Base-by-base conservation (phyloP, 106 monocot genomes). In the Allium fistulosum region DNA sequence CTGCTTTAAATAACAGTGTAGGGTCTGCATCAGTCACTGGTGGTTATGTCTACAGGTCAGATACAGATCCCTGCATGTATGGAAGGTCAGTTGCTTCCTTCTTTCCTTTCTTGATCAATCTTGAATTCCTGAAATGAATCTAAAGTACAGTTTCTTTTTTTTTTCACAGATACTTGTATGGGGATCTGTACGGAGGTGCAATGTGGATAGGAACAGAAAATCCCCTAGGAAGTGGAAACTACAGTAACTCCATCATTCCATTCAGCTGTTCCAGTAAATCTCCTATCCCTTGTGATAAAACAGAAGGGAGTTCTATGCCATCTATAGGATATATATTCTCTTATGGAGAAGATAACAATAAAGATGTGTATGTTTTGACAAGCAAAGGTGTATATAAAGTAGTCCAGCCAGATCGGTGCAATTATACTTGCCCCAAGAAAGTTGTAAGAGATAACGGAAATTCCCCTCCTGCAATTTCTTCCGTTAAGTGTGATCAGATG, bases 331-430 rank as follows among this genome's bases (percentile, higher is more conserved):
- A 83, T 62, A 85, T 99, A 63, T 92, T 71, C 66, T 92, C 97
- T 4, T 99, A 84, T 37, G 97, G 89, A 0, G 87, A 90, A 66
- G 97, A 99, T 45, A 99, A 87, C 76, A 82, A 26, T 14, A 87
- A 83, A 60, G 97, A 99, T 64, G 62, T 87, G 10, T 99, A 68
- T 57, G 0, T 99, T 9, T 28, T 99, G 68, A 45, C 92, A 4
- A 79, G 65, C 74, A 92, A 89, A 59, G 97, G 97, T 9, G 76
- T 99, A 1, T 90, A 99, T 66, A 80, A 92, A 71, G 71, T 99
- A 26, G 87, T 90, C 17, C 58, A 79, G 4, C 90, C 97, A 1
- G 90, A 89, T 61, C 82, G 79, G 10, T 99, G 97, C 65, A 79
- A 75, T 26, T 92, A 81, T 69, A 62, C 72, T 68, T 99, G 97